Base-by-base conservation (phyloP, 768 basidiomycete species). In the Tricholoma hemisulphureum region DNA sequence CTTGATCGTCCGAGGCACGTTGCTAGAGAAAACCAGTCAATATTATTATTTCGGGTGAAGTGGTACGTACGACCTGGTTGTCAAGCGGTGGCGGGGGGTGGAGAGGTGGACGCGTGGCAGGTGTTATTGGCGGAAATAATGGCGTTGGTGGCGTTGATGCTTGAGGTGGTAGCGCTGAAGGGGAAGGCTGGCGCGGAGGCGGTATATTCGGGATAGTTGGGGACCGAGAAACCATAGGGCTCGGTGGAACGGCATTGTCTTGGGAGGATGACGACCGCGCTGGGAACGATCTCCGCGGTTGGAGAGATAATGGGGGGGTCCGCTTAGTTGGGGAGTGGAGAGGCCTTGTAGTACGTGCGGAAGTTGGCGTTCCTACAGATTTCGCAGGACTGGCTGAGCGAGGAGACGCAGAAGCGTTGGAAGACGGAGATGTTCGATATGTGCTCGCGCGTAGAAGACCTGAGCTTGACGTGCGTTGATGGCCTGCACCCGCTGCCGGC, bases 351-450 rank as follows among this genome's bases (percentile, higher is more conserved):
- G 50, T 68, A 59, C 54, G 71, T 20, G 66, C 57, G 16, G 67
- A 69, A 5, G 76, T 65, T 18, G 66, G 61, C 21, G 65, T 50
- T 29, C 66, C 65, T 31, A 61, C 65, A 32, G 60, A 68, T 65
- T 87, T 87, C 23, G 73, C 77, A 18, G 89, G 90, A 67, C 88
- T 91, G 4, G 73, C 70, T 6, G 89, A 82, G 18, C 89, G 85
- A 8, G 87, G 83, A 16, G 88, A 86, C 24, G 74, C 70, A 14
- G 88, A 86, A 29, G 75, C 70, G 50, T 75, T 66, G 20, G 80
- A 76, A 6, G 81, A 78, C 23, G 83, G 77, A 13, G 70, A 61
- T 58, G 77, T 63, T 64, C 75, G 69, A 61, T 76, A 51, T 55
- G 84, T 66, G 60, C 69, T 72, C 24, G 75, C 60, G 37, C 77